Evolutionary conservation across 2,329 filamentous ascomycete genomes (phyloP), one percentile per base, ranked within the genome.

Genomic region (Coniochaeta sp.): DNA sequence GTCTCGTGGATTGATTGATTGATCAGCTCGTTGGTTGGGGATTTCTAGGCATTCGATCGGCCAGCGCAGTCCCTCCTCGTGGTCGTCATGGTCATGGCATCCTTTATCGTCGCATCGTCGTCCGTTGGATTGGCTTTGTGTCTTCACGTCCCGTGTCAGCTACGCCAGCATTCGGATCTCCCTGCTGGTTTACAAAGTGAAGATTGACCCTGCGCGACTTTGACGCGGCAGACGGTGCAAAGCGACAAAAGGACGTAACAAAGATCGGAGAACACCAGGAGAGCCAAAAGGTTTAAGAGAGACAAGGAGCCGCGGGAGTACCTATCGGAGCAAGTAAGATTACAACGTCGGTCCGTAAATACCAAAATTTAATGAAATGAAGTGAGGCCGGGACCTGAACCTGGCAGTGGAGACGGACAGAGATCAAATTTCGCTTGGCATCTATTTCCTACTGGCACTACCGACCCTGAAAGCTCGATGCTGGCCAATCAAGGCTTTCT

Each of bases 401-500:
- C 47, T 52, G 47, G 47, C 47, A 34, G 54, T 56, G 54, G 54
- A 56, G 54, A 34, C 19, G 54, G n/a, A 56, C n/a, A 34, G 34
- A 56, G 54, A 34, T 38, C 54, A 56, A 55, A 56, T 56, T 36
- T 56, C 54, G 54, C 54, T 56, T 55, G 50, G 50, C 54, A 56
- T 56, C 54, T 56, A 56, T 56, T 32, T 56, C 54, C 54, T 38
- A 56, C 54, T n/a, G 28, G 7, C 54, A 17, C 28, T 34, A 56
- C 54, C 7, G 28, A n/a, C 54, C 32, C 28, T 34, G 3, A 2
- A 17, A 10, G 30, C 4, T 10, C 4, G 12, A 1, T 22, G 9
- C 30, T n/a, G 14, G 54, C 54, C 54, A 56, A 56, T 56, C 30
- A 56, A 24, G 4, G 30, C 47, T 22, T 24, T 52, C 14, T 16